These are phyloP conservation scores for Candida glucosophila DNA, from an alignment of 1,139 yeast genomes.

Conservation along the genomic window DNA sequence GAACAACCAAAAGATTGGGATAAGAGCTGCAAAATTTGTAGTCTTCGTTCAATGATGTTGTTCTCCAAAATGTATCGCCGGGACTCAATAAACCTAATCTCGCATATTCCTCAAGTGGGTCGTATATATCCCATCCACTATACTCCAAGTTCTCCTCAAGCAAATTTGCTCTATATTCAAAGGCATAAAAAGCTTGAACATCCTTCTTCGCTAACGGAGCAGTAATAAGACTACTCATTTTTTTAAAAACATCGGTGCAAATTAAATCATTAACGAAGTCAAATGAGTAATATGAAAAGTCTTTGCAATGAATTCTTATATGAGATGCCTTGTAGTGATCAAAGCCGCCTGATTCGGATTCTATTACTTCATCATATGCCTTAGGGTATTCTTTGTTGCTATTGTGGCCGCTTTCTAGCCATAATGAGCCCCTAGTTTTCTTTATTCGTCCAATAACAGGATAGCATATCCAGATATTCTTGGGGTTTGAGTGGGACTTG, in stretches of 20 bases:
- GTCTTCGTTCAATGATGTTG: slow-evolving; percentile 53
- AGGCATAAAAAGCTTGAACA: slow-evolving; percentile 41
- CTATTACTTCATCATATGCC: background rate
- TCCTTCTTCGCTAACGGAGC: slow-evolving; percentile 22
- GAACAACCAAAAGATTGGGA: slow-evolving; percentile 62
- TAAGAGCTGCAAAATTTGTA: slow-evolving; percentile 72
- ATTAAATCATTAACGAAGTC: slow-evolving; percentile 55
- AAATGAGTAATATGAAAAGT: slow-evolving; percentile 76
- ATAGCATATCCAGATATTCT: slow-evolving; percentile 89
- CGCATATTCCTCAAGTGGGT: slow-evolving; percentile 53
- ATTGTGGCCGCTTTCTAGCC: slow-evolving; percentile 11
- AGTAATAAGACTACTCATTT: slow-evolving; percentile 55
- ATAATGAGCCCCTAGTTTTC: slow-evolving; percentile 47
- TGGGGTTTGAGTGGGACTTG: slow-evolving; percentile 17
- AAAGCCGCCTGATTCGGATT: slow-evolving; percentile 3
- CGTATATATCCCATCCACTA: slow-evolving; percentile 69
- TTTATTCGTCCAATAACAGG: slow-evolving; percentile 71
- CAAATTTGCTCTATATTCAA: slow-evolving; percentile 37
- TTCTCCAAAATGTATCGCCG: slow-evolving; percentile 49
- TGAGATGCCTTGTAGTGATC: slow-evolving; percentile 44
- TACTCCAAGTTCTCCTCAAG: slow-evolving; percentile 54
- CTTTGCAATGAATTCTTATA: slow-evolving; percentile 71
- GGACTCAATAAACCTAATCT: slow-evolving; percentile 45
- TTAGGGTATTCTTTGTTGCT: too few species aligned
- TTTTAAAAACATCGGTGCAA: slow-evolving; percentile 66